phyloP scores from a whole-genome alignment of 805 yeast species.

The Ogataea glucozyma region DNA sequence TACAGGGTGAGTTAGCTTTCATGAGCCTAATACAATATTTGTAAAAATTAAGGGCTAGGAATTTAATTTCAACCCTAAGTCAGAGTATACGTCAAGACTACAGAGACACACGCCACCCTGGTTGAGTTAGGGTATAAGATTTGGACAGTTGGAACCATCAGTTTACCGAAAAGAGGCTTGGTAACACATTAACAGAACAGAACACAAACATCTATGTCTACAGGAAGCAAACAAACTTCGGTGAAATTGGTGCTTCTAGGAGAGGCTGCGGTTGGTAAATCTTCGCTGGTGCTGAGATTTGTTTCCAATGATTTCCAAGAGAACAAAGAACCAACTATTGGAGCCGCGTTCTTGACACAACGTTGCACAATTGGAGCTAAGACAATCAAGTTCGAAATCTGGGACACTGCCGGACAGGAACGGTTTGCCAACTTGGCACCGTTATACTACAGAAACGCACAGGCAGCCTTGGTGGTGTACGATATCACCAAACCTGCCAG shows the following conservation, averaged over 20 bases:
- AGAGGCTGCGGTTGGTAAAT: conserved; percentile 97
- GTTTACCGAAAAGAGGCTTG: no score
- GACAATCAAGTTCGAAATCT: conserved; percentile 87
- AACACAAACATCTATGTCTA: conserved; percentile 22
- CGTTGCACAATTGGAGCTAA: conserved; percentile 83
- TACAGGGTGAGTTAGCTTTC: no score
- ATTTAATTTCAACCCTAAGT: neutral
- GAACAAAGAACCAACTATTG: conserved; percentile 96
- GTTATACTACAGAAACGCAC: conserved; percentile 96
- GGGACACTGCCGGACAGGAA: conserved; percentile 99
- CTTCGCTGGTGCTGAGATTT: conserved; percentile 87
- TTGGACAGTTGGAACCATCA: no score
- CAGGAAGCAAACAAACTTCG: conserved; percentile 49
- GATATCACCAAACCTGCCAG: conserved; percentile 95
- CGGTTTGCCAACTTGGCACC: conserved; percentile 95
- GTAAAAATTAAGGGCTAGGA: neutral
- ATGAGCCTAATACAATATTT: no score
- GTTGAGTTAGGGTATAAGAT: no score
- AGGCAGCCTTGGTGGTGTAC: conserved; percentile 93
- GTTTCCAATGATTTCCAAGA: conserved; percentile 96
- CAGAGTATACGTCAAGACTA: neutral
- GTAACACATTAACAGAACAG: conserved; percentile 1
- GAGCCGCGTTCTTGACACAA: conserved; percentile 96
- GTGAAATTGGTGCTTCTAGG: conserved; percentile 91
- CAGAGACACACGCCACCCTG: no score